These are phyloP conservation scores for Boechera stricta DNA, from an alignment of 345 rosid genomes.

Conservation along the genomic window DNA sequence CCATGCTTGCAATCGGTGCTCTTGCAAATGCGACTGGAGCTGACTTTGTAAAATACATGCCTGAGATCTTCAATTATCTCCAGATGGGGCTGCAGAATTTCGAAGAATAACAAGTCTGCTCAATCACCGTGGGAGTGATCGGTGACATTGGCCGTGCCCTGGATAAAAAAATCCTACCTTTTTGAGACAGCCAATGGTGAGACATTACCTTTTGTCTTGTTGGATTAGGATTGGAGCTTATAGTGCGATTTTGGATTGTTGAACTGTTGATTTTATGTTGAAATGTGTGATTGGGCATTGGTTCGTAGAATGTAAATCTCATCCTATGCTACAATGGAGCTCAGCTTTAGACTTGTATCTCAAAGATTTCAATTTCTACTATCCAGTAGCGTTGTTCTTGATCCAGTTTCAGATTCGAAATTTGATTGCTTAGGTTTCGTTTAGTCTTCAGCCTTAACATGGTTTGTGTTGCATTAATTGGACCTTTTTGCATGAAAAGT, in stretches of 20 bases:
- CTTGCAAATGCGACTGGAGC: slow-evolving; percentile 90
- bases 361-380: too few species aligned
- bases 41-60: slow-evolving; percentile 78
- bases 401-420: background rate
- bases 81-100: slow-evolving; percentile 91
- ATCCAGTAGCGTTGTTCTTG: too few species aligned
- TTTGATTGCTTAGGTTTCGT: background rate
- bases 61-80: slow-evolving; percentile 73
- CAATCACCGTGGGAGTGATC: slow-evolving; percentile 85
- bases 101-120: slow-evolving; percentile 92
- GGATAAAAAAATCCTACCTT: slow-evolving; percentile 75
- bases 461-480: background rate
- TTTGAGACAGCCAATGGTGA: slow-evolving; percentile 39
- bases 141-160: slow-evolving; percentile 93
- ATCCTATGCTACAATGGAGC: background rate
- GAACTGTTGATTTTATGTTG: background rate
- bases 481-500: background rate
- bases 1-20: slow-evolving; percentile 98
- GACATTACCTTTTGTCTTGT: background rate
- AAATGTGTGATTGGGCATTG: background rate
- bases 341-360: background rate
- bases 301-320: background rate
- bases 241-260: background rate
- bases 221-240: background rate
- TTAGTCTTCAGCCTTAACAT: background rate